Conservation (phyloP, 106 monocot genomes). For the Platanthera zijinensis region DNA sequence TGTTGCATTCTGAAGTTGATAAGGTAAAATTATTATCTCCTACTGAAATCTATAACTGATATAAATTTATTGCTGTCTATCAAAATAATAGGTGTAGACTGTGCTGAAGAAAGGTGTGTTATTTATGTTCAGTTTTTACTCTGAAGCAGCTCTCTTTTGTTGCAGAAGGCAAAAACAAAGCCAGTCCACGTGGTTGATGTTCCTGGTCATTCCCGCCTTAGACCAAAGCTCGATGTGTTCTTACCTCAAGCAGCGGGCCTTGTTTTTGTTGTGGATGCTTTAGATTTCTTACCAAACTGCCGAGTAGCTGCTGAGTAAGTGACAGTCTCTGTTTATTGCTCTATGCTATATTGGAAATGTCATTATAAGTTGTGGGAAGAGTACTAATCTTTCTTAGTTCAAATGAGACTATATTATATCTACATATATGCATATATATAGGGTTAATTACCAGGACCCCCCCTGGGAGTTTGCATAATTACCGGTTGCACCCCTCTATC, state of each 20-base stretch:
- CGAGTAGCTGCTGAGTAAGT: constrained; percentile 83
- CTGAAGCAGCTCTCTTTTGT: background rate
- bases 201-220: constrained; percentile 87
- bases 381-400: too few species aligned
- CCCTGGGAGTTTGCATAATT: too few species aligned
- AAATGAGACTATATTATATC: too few species aligned
- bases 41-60: background rate
- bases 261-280: constrained; percentile 88
- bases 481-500: too few species aligned
- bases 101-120: too few species aligned
- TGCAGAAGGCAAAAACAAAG: constrained; percentile 57
- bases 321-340: constrained; percentile 3
- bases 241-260: constrained; percentile 79
- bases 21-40: constrained; percentile 37
- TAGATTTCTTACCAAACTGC: constrained; percentile 86
- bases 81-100: background rate
- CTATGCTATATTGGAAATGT: background rate
- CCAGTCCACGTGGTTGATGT: constrained; percentile 86
- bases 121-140: background rate
- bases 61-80: background rate
- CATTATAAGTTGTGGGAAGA: background rate
- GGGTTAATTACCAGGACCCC: too few species aligned
- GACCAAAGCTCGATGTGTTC: constrained; percentile 80
- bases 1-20: constrained; percentile 70
- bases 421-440: too few species aligned